A percentile compares a stretch with the other conserved stretches of the same genome.
Evolutionary conservation across 805 yeast species (phyloP).

Genomic region (Ascoidea rubescens): DNA sequence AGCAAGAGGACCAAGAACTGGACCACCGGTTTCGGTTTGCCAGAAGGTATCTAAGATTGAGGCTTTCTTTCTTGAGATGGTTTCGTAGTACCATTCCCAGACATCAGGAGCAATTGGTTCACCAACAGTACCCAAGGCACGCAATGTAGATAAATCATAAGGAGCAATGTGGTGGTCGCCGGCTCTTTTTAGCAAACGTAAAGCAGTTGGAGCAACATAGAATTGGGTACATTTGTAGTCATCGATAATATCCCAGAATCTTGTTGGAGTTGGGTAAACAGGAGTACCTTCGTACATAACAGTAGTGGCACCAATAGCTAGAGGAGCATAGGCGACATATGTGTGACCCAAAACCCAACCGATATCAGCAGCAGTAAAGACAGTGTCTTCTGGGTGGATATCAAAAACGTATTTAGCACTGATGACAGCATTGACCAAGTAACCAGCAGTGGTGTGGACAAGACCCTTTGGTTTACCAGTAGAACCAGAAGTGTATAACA

Average conservation of each 20-base stretch:
- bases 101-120: slow-evolving; percentile 77
- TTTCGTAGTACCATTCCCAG: slow-evolving; percentile 73
- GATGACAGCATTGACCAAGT: slow-evolving; percentile 54
- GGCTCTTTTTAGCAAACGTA: slow-evolving; percentile 60
- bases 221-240: slow-evolving; percentile 60
- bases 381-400: slow-evolving; percentile 53
- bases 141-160: slow-evolving; percentile 45
- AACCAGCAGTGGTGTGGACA: slow-evolving; percentile 69
- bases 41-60: slow-evolving; percentile 73
- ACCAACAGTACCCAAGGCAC: slow-evolving; percentile 70
- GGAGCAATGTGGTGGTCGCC: slow-evolving; percentile 49
- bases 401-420: slow-evolving; percentile 68
- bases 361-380: slow-evolving; percentile 79
- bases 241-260: slow-evolving; percentile 69
- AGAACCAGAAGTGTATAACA: slow-evolving; percentile 74
- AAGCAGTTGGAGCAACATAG: slow-evolving; percentile 74
- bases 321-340: slow-evolving; percentile 69
- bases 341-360: slow-evolving; percentile 89
- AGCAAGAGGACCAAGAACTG: slow-evolving; percentile 62
- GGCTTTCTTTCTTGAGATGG: slow-evolving; percentile 52
- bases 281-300: slow-evolving; percentile 83
- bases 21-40: slow-evolving; percentile 82
- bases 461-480: slow-evolving; percentile 84
- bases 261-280: slow-evolving; percentile 67
- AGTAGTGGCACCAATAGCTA: slow-evolving; percentile 60